Conservation (phyloP, 163 green algal species). For the Coccomyxa subellipsoidea region DNA sequence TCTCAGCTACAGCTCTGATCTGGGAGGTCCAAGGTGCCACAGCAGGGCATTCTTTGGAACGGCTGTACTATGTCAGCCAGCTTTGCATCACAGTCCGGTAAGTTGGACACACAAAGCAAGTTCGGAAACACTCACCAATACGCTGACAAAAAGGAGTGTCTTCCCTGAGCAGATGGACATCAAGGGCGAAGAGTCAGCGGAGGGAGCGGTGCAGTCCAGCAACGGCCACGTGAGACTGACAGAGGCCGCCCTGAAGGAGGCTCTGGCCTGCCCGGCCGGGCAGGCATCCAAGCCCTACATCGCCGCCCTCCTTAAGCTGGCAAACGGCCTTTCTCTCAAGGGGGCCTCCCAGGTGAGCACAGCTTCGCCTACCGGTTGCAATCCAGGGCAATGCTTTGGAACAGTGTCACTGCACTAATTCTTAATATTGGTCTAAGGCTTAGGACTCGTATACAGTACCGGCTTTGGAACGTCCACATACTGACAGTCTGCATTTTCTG, state of each 20-base stretch:
- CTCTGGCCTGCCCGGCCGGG: constrained; percentile 21
- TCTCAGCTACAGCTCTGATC: too few relatives aligned
- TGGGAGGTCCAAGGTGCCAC: too few relatives aligned
- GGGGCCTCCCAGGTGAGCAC: not conserved
- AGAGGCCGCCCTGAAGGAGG: constrained; percentile 30
- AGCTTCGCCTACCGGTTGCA: not conserved
- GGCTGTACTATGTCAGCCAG: too few relatives aligned
- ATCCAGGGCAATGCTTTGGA: not conserved
- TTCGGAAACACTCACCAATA: too few relatives aligned
- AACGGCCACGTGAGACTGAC: constrained; percentile 20
- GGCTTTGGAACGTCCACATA: not conserved
- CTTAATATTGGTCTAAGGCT: not conserved
- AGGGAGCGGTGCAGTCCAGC: too few relatives aligned
- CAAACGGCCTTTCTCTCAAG: constrained; percentile 1
- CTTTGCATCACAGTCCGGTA: too few relatives aligned
- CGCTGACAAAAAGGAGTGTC: not conserved
- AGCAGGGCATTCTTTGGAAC: too few relatives aligned
- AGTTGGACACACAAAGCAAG: too few relatives aligned
- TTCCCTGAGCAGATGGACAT: not conserved
- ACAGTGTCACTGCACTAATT: not conserved
- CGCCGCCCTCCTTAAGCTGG: constrained; percentile 31
- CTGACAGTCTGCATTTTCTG: not conserved
- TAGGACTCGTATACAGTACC: not conserved
- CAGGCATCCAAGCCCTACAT: constrained; percentile 29
- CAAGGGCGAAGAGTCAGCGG: not conserved